phyloP scores from a whole-genome alignment of 257 asterid species.

The Euphrasia confusa region DNA sequence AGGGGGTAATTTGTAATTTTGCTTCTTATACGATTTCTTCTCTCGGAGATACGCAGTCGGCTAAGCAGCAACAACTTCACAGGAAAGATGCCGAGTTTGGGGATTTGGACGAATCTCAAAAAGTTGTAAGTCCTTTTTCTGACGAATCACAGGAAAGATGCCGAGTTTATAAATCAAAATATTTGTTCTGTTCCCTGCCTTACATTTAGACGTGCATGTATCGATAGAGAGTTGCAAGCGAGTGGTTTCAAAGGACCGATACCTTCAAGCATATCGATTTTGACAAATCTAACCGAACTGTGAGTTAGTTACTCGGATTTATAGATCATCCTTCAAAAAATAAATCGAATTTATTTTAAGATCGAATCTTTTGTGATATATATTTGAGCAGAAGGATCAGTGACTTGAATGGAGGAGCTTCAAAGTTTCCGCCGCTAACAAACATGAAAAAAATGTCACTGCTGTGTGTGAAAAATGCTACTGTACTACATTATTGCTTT shows the following conservation, averaged over 20 bases:
- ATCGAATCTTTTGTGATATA: too few species aligned
- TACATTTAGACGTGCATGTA: background rate
- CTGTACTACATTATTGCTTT: too few species aligned
- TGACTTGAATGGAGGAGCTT: slow-evolving; percentile 45
- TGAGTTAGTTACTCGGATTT: slow-evolving; percentile 26
- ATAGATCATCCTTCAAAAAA: too few species aligned
- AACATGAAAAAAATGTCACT: slow-evolving; percentile 30
- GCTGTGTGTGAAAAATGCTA: slow-evolving; percentile 36
- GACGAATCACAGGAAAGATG: background rate
- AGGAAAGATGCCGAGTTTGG: slow-evolving; percentile 46
- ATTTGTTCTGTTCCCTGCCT: slow-evolving; percentile 8
- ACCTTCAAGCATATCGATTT: slow-evolving; percentile 41
- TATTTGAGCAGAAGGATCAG: slow-evolving; percentile 48
- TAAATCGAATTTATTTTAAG: too few species aligned
- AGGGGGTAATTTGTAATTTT: slow-evolving; percentile 11
- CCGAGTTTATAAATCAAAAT: background rate
- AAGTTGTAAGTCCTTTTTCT: slow-evolving; percentile 37
- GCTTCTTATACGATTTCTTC: background rate
- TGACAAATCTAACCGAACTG: slow-evolving; percentile 46
- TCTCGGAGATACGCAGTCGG: slow-evolving; percentile 33
- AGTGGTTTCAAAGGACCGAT: slow-evolving; percentile 65
- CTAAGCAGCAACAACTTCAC: slow-evolving; percentile 51
- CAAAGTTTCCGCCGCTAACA: slow-evolving; percentile 42
- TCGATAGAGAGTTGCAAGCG: slow-evolving; percentile 53
- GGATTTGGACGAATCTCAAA: slow-evolving; percentile 40